These are phyloP conservation scores for Polyporus tsugae DNA, from an alignment of 1,284 basidiomycete genomes.

Conservation along the genomic window DNA sequence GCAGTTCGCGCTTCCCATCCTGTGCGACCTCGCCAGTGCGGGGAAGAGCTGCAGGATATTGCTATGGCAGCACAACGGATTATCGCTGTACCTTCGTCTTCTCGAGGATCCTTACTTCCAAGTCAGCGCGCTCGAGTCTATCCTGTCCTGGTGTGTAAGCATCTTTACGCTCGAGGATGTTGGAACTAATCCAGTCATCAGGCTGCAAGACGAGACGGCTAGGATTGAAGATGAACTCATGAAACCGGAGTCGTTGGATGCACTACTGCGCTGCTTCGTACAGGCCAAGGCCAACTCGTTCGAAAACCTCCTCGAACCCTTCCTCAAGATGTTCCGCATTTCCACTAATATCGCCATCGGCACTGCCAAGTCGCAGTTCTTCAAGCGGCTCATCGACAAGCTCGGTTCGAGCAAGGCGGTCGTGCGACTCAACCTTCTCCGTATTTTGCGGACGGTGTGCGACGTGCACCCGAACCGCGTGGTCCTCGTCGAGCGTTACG, in stretches of 20 bases:
- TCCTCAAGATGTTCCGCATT: slow-evolving; percentile 88
- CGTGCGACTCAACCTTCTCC: slow-evolving; percentile 89
- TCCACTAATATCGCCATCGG: slow-evolving; percentile 80
- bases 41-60: slow-evolving; percentile 90
- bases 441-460: slow-evolving; percentile 86
- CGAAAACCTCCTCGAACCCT: slow-evolving; percentile 93
- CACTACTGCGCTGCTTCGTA: slow-evolving; percentile 86
- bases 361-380: slow-evolving; percentile 85
- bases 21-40: slow-evolving; percentile 94
- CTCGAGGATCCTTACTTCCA: slow-evolving; percentile 96
- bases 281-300: slow-evolving; percentile 92
- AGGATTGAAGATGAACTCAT: slow-evolving; percentile 91
- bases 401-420: slow-evolving; percentile 85
- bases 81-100: slow-evolving; percentile 84
- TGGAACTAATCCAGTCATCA: slow-evolving; percentile 41
- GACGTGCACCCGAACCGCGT: slow-evolving; percentile 90
- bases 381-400: slow-evolving; percentile 89
- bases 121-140: slow-evolving; percentile 90
- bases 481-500: slow-evolving; percentile 81
- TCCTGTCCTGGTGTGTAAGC: slow-evolving; percentile 81
- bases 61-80: slow-evolving; percentile 89
- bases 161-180: neutral
- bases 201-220: slow-evolving; percentile 94
- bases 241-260: slow-evolving; percentile 73
- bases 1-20: slow-evolving; percentile 95